Evolutionary conservation across 23 red algal genomes (phyloP).

Genomic region (Gracilaria gracilis): DNA sequence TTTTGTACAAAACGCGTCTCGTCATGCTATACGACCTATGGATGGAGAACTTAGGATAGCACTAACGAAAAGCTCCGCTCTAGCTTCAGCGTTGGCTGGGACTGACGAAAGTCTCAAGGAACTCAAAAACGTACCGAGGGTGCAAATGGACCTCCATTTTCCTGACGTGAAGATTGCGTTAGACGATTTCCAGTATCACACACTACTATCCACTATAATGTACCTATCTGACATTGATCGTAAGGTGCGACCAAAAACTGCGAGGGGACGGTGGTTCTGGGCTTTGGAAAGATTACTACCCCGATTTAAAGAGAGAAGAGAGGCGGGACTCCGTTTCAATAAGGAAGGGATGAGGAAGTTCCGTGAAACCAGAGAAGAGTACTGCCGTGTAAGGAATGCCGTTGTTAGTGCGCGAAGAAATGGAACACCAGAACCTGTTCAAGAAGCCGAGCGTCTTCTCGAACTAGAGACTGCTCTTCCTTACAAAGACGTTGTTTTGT

Average conservation of each 20-base stretch:
- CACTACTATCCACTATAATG: constrained; percentile 72
- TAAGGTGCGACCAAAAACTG: constrained; percentile 69
- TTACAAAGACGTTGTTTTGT: constrained; percentile 63
- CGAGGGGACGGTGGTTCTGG: constrained; percentile 78
- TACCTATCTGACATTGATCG: constrained; percentile 79
- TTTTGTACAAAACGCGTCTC: constrained; percentile 38
- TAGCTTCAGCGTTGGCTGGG: constrained; percentile 52
- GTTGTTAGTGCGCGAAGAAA: constrained; percentile 46
- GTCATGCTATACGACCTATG: constrained; percentile 72
- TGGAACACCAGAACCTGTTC: constrained; percentile 37
- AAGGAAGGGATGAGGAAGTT: constrained; percentile 50
- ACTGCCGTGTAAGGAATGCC: constrained; percentile 56
- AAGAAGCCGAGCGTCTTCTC: constrained; percentile 45
- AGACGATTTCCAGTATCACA: constrained; percentile 85
- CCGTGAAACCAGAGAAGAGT: constrained; percentile 66
- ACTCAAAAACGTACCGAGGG: constrained; percentile 41
- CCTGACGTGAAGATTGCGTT: constrained; percentile 67
- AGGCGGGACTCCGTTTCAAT: constrained; percentile 59
- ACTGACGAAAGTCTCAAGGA: constrained; percentile 37
- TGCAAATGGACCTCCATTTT: constrained; percentile 76
- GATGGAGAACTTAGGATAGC: constrained; percentile 63
- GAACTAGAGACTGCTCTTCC: constrained; percentile 54
- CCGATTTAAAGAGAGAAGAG: constrained; percentile 71
- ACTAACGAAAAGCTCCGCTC: constrained; percentile 53
- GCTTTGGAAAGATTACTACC: constrained; percentile 80